These are phyloP conservation scores for Salix brachista DNA, from an alignment of 345 rosid species.

Conservation along the genomic window DNA sequence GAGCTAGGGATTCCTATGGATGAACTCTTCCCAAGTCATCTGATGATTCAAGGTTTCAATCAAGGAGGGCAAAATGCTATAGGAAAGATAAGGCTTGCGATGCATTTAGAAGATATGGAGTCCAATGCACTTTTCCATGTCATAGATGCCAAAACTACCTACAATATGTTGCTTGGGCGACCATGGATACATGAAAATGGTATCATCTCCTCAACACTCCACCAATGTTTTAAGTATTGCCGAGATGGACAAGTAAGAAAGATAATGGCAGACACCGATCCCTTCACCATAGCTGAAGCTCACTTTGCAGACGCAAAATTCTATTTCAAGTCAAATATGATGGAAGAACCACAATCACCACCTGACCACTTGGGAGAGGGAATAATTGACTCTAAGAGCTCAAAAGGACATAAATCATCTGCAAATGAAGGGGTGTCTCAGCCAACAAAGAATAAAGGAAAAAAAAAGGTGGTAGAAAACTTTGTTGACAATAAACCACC, in stretches of 20 bases:
- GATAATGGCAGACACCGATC: not conserved
- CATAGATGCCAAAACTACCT: not conserved
- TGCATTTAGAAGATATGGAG: not conserved
- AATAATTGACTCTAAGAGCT: not conserved
- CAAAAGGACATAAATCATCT: too few species aligned
- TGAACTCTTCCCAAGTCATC: not conserved
- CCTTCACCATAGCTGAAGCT: not conserved
- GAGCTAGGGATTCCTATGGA: not conserved
- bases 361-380: not conserved
- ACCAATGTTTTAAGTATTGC: conserved; percentile 2
- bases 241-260: not conserved
- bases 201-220: not conserved
- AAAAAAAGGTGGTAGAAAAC: not conserved
- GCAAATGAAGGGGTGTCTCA: not conserved
- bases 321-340: not conserved
- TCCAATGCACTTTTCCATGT: not conserved
- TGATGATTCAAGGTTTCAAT: not conserved
- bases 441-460: not conserved
- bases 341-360: not conserved
- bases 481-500: not conserved
- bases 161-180: not conserved
- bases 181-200: conserved; percentile 13
- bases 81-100: not conserved
- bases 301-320: not conserved
- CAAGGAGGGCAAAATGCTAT: not conserved